A percentile compares a stretch with the other conserved stretches of the same genome.
These are phyloP conservation scores for Volvox carteri DNA, from an alignment of 163 green algal genomes.

Conservation along the genomic window DNA sequence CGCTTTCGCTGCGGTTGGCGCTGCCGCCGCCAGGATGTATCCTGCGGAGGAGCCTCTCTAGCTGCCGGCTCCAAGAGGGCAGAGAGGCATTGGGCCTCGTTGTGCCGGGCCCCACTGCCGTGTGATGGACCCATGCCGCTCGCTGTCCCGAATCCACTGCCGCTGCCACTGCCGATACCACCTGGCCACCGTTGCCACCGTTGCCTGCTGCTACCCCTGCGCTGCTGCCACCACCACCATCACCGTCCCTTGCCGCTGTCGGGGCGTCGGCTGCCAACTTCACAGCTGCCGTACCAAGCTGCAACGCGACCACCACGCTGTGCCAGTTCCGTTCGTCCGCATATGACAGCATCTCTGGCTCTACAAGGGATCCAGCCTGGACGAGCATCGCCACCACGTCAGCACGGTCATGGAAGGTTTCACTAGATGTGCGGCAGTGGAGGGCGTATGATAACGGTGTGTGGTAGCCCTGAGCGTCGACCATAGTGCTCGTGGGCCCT, in stretches of 20 bases:
- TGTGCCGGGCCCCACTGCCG: too few relatives aligned
- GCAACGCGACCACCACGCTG: background rate
- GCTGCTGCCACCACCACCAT: background rate
- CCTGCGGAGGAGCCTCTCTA: background rate
- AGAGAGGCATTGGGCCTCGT: too few relatives aligned
- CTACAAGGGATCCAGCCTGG: background rate
- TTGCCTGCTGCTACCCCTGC: background rate
- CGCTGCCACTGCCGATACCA: background rate
- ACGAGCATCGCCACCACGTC: constrained; percentile 11
- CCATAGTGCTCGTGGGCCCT: too few relatives aligned
- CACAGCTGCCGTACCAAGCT: background rate
- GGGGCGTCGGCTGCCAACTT: background rate
- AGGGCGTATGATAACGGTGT: constrained; percentile 8
- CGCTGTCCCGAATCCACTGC: background rate
- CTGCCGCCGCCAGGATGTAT: background rate
- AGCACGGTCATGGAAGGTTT: background rate
- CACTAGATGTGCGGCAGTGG: background rate
- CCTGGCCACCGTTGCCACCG: background rate
- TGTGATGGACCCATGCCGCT: too few relatives aligned
- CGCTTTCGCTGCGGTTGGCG: background rate
- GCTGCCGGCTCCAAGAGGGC: background rate
- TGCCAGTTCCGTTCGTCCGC: background rate
- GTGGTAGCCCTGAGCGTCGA: background rate
- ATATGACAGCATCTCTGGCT: background rate
- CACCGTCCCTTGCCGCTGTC: background rate